Evolutionary conservation across 2,329 filamentous ascomycete genomes (phyloP).

Genomic region (Emmonsia crescens): DNA sequence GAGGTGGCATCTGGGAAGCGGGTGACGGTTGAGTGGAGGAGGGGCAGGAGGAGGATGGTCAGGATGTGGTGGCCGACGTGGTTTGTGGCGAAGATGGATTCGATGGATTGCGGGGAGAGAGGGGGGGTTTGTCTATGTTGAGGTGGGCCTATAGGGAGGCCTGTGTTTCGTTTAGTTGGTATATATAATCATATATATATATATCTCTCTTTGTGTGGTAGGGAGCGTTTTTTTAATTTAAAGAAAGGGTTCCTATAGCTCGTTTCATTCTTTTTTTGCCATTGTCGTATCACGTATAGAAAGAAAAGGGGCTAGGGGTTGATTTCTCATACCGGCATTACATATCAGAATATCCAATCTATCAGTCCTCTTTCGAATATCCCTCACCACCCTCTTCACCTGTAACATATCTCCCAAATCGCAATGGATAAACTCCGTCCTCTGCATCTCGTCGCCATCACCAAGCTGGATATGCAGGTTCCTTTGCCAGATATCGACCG

Average conservation of each 20-base stretch:
- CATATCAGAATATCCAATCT: conserved; percentile 24
- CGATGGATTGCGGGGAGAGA: conserved; percentile 31
- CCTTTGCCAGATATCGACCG: conserved; percentile 18
- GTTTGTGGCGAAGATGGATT: conserved; percentile 40
- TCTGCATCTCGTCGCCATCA: conserved; percentile 11
- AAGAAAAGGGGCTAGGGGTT: background rate
- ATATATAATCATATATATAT: background rate
- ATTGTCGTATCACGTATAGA: too few relatives aligned
- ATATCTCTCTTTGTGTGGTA: background rate
- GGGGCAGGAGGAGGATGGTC: conserved; percentile 37
- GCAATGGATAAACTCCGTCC: conserved; percentile 20
- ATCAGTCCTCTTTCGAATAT: conserved; percentile 16
- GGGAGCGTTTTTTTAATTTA: background rate
- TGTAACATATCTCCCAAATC: conserved; percentile 21
- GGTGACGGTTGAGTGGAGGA: conserved; percentile 15
- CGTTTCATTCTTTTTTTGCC: too few relatives aligned
- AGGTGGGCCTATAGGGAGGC: conserved; percentile 14
- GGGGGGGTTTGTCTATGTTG: conserved; percentile 8
- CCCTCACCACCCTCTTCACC: conserved; percentile 15
- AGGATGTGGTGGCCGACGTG: conserved; percentile 43
- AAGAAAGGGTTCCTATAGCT: background rate
- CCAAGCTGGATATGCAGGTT: conserved; percentile 12
- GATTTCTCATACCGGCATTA: conserved; percentile 19
- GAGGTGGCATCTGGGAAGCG: conserved; percentile 20
- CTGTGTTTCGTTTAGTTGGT: conserved; percentile 2